Percentiles rank a stretch among this genome's conserved stretches.
Evolutionary conservation across 75 land plant species (phyloP).

Genomic region (Pinus tabuliformis): DNA sequence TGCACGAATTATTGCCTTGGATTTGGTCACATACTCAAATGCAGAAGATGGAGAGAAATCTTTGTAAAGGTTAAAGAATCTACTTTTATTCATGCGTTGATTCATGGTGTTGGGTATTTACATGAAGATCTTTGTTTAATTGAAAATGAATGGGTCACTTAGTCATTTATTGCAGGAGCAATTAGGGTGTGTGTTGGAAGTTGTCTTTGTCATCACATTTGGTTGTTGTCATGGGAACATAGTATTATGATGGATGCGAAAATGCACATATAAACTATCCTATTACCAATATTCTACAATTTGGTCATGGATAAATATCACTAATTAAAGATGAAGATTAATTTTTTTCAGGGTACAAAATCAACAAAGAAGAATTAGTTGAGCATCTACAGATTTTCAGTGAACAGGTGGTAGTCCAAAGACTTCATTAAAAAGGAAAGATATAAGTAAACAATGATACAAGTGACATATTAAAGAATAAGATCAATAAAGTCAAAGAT

Average conservation of each 20-base stretch:
- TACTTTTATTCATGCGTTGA: constrained; percentile 45
- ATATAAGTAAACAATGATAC: too few relatives aligned
- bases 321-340: too few relatives aligned
- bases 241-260: constrained; percentile 89
- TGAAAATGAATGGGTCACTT: constrained; percentile 68
- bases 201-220: constrained; percentile 68
- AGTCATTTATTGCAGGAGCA: constrained; percentile 69
- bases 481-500: too few relatives aligned
- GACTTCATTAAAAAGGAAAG: too few relatives aligned
- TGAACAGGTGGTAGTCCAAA: too few relatives aligned
- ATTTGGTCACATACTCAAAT: constrained; percentile 60
- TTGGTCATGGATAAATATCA: too few relatives aligned
- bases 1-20: constrained; percentile 75
- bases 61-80: constrained; percentile 44
- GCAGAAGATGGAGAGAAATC: constrained; percentile 55
- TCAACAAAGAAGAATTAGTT: too few relatives aligned
- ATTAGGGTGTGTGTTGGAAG: constrained; percentile 97
- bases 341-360: too few relatives aligned
- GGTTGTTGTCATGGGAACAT: constrained; percentile 98
- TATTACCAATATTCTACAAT: constrained; percentile 81
- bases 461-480: too few relatives aligned
- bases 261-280: constrained; percentile 93
- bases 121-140: constrained; percentile 75
- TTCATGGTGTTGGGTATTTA: constrained; percentile 75
- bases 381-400: too few relatives aligned